These are phyloP conservation scores for Suillus placidus DNA, from an alignment of 768 basidiomycete genomes.

Conservation along the genomic window DNA sequence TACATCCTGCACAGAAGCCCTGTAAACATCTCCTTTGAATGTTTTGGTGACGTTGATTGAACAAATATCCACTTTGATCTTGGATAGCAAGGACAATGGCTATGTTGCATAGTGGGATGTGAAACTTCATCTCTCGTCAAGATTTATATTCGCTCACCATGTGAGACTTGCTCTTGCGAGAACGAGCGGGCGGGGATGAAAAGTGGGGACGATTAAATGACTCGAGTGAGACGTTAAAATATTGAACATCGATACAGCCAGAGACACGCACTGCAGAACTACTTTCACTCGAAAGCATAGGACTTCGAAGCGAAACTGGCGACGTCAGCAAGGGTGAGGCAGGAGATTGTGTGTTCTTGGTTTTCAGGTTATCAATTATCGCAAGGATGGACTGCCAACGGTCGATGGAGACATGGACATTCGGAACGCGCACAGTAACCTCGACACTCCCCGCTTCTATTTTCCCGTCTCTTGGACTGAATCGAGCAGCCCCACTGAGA, in stretches of 20 bases:
- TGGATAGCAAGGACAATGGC: slow-evolving; percentile 51
- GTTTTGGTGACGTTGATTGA: slow-evolving; percentile 49
- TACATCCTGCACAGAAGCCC: slow-evolving; percentile 45
- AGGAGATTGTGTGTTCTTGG: neutral
- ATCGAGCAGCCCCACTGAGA: slow-evolving; percentile 50
- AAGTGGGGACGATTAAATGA: slow-evolving; percentile 20
- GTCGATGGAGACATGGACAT: slow-evolving; percentile 4
- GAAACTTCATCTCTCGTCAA: neutral
- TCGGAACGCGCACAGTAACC: slow-evolving; percentile 2
- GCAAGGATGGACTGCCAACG: slow-evolving; percentile 6
- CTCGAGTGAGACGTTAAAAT: slow-evolving; percentile 16
- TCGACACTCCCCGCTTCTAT: slow-evolving; percentile 58
- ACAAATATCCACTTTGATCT: slow-evolving; percentile 45
- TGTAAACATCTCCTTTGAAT: slow-evolving; percentile 42
- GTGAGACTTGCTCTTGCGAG: slow-evolving; percentile 21
- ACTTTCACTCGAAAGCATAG: neutral
- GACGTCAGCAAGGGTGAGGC: neutral
- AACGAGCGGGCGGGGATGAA: slow-evolving; percentile 15
- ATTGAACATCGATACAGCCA: neutral
- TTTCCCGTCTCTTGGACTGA: slow-evolving; percentile 59
- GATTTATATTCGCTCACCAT: slow-evolving; percentile 17
- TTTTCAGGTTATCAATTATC: neutral
- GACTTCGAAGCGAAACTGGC: neutral
- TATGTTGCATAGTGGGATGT: slow-evolving; percentile 20
- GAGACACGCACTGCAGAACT: slow-evolving; percentile 2